Conservation (phyloP, 305 asterid species). For the Solanum hybrid region DNA sequence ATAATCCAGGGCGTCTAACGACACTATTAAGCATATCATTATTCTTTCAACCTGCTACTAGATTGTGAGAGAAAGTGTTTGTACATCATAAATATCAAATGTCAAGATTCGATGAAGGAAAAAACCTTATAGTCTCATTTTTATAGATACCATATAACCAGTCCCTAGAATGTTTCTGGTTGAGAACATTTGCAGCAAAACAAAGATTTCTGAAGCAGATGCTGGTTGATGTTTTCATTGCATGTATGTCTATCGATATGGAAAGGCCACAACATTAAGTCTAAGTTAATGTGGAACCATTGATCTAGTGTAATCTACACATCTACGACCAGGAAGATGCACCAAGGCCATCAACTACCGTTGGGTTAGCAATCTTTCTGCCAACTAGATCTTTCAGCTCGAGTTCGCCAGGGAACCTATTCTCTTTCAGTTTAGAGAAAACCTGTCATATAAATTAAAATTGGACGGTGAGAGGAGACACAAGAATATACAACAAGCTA, state of each 20-base stretch:
- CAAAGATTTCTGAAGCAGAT: not conserved
- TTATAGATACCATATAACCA: not conserved
- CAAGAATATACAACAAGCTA: not conserved
- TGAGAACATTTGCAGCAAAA: not conserved
- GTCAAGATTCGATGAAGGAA: not conserved
- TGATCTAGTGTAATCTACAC: not conserved
- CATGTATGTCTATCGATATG: not conserved
- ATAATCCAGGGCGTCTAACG: not conserved
- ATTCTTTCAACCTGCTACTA: not conserved
- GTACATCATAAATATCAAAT: not conserved
- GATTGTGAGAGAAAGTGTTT: not conserved
- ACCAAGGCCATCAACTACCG: constrained; percentile 41
- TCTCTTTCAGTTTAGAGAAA: constrained; percentile 67
- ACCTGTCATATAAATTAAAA: constrained; percentile 32
- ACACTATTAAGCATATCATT: not conserved
- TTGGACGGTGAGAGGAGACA: not conserved
- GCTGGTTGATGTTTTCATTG: not conserved
- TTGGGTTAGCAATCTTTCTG: constrained; percentile 47
- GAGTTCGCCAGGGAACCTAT: constrained; percentile 80
- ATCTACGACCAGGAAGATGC: constrained; percentile 27
- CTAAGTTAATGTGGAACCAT: not conserved
- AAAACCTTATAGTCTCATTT: not conserved
- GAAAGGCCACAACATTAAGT: not conserved
- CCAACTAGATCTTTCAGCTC: constrained; percentile 73
- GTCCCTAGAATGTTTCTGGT: not conserved